Base-by-base conservation (phyloP, 768 basidiomycete genomes). In the Mrakia blollopis region DNA sequence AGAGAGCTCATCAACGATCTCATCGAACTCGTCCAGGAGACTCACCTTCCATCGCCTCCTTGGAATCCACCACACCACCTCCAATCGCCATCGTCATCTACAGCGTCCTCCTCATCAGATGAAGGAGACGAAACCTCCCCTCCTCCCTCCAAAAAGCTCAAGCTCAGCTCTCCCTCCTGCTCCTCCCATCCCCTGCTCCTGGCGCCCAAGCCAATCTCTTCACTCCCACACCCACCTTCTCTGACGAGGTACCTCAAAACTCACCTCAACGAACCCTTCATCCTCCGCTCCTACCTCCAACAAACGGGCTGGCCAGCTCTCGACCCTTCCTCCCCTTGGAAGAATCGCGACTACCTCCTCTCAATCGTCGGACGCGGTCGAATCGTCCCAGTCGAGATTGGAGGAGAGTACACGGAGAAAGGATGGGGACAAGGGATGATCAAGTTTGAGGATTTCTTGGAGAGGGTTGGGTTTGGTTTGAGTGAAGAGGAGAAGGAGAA, bases 331-430 rank as follows among this genome's bases (percentile, higher is more conserved):
- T 54, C 18, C 8, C 23, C 44, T 0, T 78, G 77, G 86, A 84
- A 14, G 85, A 87, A 47, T 89, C 87, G 74, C 87, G 88, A 85
- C 3, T 98, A 99, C 82, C 87, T 99, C 0, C 86, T 86, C 21
- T 85, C 86, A 5, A 85, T 89, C 0, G 88, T 91, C 2, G 97
- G 97, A 21, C 88, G 88, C 61, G 94, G 91, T 1, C 87, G 97
- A 32, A 84, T 92, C 7, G 91, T 98, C 0, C 97, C 96, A 9
- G 90, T 98, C 9, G 96, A 98, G 83, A 84, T 97, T 23, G 96
- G 96, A 21, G 83, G 84, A 47, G 91, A 94, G 81, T 98, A 98
- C 83, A 89, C 92, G 41, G 84, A 86, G 16, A 87, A 88, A 32
- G 88, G 88, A 65, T 99, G 97, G 97, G 87, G 87, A 0, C 96